These are phyloP conservation scores for Pseudomassariella vexata DNA, from an alignment of 2,329 filamentous ascomycete genomes.

Conservation along the genomic window DNA sequence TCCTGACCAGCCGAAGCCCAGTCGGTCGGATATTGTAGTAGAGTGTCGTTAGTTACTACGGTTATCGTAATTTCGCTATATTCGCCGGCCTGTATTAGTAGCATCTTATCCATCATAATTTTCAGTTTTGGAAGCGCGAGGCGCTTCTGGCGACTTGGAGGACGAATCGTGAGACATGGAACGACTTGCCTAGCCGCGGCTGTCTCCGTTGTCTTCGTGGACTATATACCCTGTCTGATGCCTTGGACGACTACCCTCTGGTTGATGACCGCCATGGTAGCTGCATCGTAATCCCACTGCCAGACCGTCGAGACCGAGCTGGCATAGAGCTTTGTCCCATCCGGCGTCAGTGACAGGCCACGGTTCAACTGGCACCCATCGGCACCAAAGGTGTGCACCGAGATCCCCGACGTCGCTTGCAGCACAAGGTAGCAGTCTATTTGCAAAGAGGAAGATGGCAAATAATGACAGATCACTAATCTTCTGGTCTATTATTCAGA, in stretches of 20 bases:
- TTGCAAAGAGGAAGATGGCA: no score
- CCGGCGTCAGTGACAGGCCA: constrained; percentile 31
- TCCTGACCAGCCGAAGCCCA: no score
- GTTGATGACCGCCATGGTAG: constrained; percentile 36
- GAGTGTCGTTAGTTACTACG: no score
- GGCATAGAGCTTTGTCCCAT: constrained; percentile 32
- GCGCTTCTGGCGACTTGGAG: constrained; percentile 43
- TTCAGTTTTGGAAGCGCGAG: constrained; percentile 40
- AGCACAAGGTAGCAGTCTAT: no score
- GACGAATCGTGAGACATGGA: constrained; percentile 58
- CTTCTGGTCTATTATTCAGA: no score
- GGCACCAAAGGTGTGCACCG: constrained; percentile 32
- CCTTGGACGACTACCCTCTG: constrained; percentile 32
- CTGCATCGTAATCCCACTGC: constrained; percentile 51
- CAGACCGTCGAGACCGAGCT: constrained; percentile 38
- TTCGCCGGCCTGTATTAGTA: no score
- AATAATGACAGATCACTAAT: no score
- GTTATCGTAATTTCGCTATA: no score
- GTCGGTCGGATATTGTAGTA: no score
- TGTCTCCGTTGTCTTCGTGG: constrained; percentile 31
- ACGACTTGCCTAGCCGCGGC: constrained; percentile 26
- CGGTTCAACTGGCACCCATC: constrained; percentile 37
- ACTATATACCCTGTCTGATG: constrained; percentile 34
- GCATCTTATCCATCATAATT: constrained; percentile 62
- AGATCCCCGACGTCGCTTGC: constrained; percentile 29